Base-by-base conservation (phyloP, 169 alveolate species). In the Plasmodium gonderi region DNA sequence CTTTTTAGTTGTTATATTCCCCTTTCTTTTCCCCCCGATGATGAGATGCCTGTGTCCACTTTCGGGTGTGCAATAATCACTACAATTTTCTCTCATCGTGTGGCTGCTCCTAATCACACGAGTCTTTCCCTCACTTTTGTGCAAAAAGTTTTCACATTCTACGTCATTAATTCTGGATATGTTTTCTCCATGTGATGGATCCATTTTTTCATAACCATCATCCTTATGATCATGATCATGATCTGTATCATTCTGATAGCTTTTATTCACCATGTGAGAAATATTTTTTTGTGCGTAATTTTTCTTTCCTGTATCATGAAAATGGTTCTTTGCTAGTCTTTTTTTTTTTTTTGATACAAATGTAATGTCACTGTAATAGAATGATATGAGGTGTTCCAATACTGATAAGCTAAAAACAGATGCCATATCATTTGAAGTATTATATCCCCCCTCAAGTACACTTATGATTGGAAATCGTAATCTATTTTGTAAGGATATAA, bases 361-460 rank as follows among this genome's bases (percentile, higher is more conserved):
- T 17, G 51, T 20, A 3, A 36, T 69, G 38, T 89, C 94, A 29
- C 14, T 89, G 38, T 89, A 72, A 54, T 91, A 87, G 69, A 97
- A 95, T 4, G 98, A 98, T 6, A 92, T 76, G 0, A 98, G 98
- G 94, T 99, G 99, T 79, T 97, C 98, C 29, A 97, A 87, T 11
- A 98, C 99, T 7, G 99, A 96, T 29, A 96, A 95, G 2, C 99
- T 99, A 67, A 99, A 95, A 12, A 99, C 99, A 31, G 99, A 97
- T 0, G 98, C 95, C 65, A 97, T 95, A 9, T 97, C 98, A 7
- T 97, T 97, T 8, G 97, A 96, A 5, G 99, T 98, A 93, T 98
- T 98, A 93, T 99, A 99, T 3, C 99, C 99, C 9, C 99, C 99
- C 90, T 99, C 99, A 17, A 99, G 94, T 7, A 99, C 99, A 45